Conservation (phyloP, 2,329 filamentous ascomycete genomes). For the Zymoseptoria tritici region DNA sequence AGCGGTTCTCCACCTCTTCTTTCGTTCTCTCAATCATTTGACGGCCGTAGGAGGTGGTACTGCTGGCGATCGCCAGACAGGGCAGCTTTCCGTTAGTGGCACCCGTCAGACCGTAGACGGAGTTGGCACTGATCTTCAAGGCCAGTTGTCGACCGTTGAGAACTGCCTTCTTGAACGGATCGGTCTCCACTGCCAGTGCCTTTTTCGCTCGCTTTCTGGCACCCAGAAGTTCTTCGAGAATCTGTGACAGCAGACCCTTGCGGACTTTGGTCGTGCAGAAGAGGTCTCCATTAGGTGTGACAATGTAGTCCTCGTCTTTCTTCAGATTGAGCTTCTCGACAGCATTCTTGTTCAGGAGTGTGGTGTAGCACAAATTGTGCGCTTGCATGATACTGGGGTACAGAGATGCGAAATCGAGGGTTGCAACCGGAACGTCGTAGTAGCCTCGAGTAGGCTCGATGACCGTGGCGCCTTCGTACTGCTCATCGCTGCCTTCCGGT, state of each 20-base stretch:
- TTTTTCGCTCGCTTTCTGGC: slow-evolving; percentile 93
- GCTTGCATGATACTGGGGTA: slow-evolving; percentile 99
- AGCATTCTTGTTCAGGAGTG: slow-evolving; percentile 69
- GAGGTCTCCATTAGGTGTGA: slow-evolving; percentile 88
- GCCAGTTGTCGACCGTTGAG: slow-evolving; percentile 94
- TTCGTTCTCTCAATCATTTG: slow-evolving; percentile 99
- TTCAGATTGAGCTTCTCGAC: slow-evolving; percentile 69
- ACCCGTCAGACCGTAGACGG: slow-evolving; percentile 93
- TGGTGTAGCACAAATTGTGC: slow-evolving; percentile 97
- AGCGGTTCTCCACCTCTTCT: slow-evolving; percentile 83
- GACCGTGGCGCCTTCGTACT: slow-evolving; percentile 96
- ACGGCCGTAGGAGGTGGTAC: slow-evolving; percentile 91
- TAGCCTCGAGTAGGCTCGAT: slow-evolving; percentile 92
- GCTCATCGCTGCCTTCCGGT: slow-evolving; percentile 64
- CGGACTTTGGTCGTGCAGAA: slow-evolving; percentile 84
- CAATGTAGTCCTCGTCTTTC: slow-evolving; percentile 91
- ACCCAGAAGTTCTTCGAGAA: slow-evolving; percentile 85
- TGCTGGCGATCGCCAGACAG: slow-evolving; percentile 90
- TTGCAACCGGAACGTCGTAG: slow-evolving; percentile 91
- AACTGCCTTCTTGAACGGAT: slow-evolving; percentile 96
- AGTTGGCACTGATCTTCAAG: slow-evolving; percentile 94
- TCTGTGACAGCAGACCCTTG: slow-evolving; percentile 87
- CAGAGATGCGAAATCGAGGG: slow-evolving; percentile 95
- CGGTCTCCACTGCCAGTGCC: slow-evolving; percentile 79
- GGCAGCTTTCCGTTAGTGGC: slow-evolving; percentile 93